Evolutionary conservation across 1,284 basidiomycete species (phyloP).

Genomic region (Coniferiporia sulphurascens): DNA sequence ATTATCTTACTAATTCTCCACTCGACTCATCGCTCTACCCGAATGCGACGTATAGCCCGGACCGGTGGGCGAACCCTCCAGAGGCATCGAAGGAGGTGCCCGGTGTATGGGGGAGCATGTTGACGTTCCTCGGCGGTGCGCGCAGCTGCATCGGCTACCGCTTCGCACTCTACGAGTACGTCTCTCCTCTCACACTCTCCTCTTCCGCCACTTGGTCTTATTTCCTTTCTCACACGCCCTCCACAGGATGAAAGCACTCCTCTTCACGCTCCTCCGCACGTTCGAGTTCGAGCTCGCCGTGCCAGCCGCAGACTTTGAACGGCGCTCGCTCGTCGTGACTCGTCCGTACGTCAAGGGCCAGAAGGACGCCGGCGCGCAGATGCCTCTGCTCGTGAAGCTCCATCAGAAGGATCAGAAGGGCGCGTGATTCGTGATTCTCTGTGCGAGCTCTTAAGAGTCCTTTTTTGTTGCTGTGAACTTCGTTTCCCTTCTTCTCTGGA

Average conservation of each 20-base stretch:
- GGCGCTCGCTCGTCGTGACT: conserved; percentile 21
- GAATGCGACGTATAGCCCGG: conserved; percentile 24
- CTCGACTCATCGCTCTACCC: background rate
- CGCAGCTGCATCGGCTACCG: conserved; percentile 37
- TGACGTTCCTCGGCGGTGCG: conserved; percentile 30
- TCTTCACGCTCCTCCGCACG: conserved; percentile 37
- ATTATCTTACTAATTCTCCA: too few species aligned
- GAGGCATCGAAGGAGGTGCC: conserved; percentile 24
- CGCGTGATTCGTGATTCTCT: too few species aligned
- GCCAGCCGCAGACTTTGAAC: conserved; percentile 23
- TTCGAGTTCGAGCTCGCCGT: conserved; percentile 35
- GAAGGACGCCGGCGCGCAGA: conserved; percentile 18
- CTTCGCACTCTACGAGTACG: conserved; percentile 39
- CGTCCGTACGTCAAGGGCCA: conserved; percentile 23
- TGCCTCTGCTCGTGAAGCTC: conserved; percentile 24
- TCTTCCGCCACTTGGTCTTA: background rate
- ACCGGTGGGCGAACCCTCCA: conserved; percentile 28
- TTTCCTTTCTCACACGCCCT: background rate
- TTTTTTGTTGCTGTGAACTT: too few species aligned
- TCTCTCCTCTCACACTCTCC: background rate
- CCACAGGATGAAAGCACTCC: conserved; percentile 36
- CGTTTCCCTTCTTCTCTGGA: too few species aligned
- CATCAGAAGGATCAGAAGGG: background rate
- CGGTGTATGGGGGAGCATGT: conserved; percentile 28
- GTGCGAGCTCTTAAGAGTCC: too few species aligned